Percentiles rank a stretch among this genome's conserved stretches.
These are phyloP conservation scores for Venturia effusa DNA, from an alignment of 2,329 filamentous ascomycete genomes.

Conservation along the genomic window DNA sequence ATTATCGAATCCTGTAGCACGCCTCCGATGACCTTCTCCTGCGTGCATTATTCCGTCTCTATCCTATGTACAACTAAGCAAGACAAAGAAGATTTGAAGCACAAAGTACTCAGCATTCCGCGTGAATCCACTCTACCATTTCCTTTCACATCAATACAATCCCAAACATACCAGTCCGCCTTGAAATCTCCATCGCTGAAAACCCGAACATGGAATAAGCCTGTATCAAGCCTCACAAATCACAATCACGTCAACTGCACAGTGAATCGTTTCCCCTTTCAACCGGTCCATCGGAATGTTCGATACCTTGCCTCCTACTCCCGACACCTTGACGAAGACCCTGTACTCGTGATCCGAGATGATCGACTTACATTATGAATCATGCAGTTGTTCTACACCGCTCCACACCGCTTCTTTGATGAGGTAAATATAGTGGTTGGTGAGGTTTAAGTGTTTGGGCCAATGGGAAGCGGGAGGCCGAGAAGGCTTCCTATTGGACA, in stretches of 20 bases:
- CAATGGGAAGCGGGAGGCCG: not conserved
- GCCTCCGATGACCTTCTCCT: too few species aligned
- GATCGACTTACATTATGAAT: not conserved
- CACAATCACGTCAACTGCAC: not conserved
- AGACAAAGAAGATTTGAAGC: not conserved
- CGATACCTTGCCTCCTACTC: not conserved
- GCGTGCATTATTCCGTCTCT: too few species aligned
- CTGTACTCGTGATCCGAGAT: not conserved
- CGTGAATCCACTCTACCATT: not conserved
- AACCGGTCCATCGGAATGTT: not conserved
- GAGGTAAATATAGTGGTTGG: not conserved
- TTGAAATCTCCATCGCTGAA: too few species aligned
- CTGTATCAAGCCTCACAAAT: not conserved
- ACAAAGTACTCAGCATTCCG: too few species aligned
- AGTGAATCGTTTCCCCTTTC: not conserved
- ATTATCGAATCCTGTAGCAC: not conserved
- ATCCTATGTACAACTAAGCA: too few species aligned
- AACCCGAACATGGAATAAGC: not conserved
- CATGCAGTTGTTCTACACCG: not conserved
- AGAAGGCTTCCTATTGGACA: not conserved
- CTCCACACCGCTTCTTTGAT: not conserved
- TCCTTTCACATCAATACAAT: not conserved
- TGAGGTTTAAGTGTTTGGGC: not conserved
- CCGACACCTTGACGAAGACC: not conserved
- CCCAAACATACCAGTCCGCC: not conserved